A percentile compares a stretch with the other conserved stretches of the same genome.
These are phyloP conservation scores for Sporothrix luriei DNA, from an alignment of 2,329 filamentous ascomycete species.

Conservation along the genomic window DNA sequence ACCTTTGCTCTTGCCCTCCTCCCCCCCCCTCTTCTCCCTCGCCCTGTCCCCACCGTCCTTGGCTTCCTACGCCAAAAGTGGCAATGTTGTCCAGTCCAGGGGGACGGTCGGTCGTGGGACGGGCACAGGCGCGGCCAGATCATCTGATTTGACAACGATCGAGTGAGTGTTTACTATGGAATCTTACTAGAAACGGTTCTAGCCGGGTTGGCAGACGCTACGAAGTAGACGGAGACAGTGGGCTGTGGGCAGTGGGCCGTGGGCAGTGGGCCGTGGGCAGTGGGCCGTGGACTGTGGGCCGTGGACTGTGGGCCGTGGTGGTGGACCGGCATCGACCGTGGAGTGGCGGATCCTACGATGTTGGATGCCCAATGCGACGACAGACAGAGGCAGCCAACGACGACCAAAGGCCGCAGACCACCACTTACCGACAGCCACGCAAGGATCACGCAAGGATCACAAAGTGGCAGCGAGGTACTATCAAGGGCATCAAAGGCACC, in stretches of 20 bases:
- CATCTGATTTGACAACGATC: constrained; percentile 8
- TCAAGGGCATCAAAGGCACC: too few species aligned
- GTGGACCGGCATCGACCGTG: too few species aligned
- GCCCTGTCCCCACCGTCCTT: background rate
- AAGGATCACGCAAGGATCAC: too few species aligned
- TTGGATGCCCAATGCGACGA: background rate
- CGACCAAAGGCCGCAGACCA: too few species aligned
- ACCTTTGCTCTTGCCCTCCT: background rate
- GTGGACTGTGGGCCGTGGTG: too few species aligned
- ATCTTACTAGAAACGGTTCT: constrained; percentile 22
- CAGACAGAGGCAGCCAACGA: background rate
- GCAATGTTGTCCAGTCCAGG: constrained; percentile 11
- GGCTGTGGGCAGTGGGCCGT: background rate
- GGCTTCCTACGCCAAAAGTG: constrained; percentile 11
- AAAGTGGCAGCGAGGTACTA: too few species aligned
- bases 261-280: too few species aligned
- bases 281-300: too few species aligned
- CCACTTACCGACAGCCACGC: too few species aligned
- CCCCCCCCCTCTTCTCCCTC: background rate
- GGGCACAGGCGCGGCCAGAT: background rate
- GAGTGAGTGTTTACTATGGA: background rate
- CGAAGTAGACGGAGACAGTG: background rate
- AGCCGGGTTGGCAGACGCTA: constrained; percentile 8
- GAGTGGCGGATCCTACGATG: background rate
- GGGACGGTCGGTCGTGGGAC: too few species aligned